A percentile compares a stretch with the other conserved stretches of the same genome.
phyloP scores from a whole-genome alignment of 2,329 filamentous ascomycete species.

The Ascochyta fabae region DNA sequence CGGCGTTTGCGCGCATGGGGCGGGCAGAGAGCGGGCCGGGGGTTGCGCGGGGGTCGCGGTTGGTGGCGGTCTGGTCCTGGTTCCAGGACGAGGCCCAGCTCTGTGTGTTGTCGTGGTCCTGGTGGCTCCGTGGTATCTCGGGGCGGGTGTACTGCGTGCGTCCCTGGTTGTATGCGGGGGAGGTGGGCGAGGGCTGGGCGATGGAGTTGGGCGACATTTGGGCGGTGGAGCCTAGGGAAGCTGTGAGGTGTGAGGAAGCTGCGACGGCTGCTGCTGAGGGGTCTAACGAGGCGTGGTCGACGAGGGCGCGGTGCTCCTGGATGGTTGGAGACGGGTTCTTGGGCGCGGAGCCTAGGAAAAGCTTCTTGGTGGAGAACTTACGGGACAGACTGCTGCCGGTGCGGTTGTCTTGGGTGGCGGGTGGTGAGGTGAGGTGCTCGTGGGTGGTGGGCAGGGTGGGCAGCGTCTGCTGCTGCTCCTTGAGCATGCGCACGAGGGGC shows the following conservation, averaged over 20 bases:
- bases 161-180: constrained; percentile 54
- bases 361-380: constrained; percentile 61
- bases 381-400: constrained; percentile 56
- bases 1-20: constrained; percentile 38
- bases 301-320: constrained; percentile 51
- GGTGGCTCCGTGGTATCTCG: constrained; percentile 38
- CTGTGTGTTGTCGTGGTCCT: constrained; percentile 40
- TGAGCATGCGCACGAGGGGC: constrained; percentile 86
- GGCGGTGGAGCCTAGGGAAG: constrained; percentile 51
- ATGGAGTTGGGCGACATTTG: constrained; percentile 52
- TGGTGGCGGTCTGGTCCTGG: constrained; percentile 37
- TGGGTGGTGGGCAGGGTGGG: constrained; percentile 64
- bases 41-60: constrained; percentile 42
- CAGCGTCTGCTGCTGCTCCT: constrained; percentile 88
- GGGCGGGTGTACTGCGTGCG: constrained; percentile 38
- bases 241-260: constrained; percentile 59
- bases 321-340: constrained; percentile 61
- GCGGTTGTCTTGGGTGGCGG: constrained; percentile 44
- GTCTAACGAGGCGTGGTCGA: constrained; percentile 54
- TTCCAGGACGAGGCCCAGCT: constrained; percentile 36
- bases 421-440: constrained; percentile 47
- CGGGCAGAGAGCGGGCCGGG: constrained; percentile 41
- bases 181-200: constrained; percentile 57
- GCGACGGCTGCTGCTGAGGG: constrained; percentile 59
- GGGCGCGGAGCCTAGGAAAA: constrained; percentile 56